These are phyloP conservation scores for Tolypocladium ophioglossoides DNA, from an alignment of 2,329 filamentous ascomycete species.

Conservation along the genomic window DNA sequence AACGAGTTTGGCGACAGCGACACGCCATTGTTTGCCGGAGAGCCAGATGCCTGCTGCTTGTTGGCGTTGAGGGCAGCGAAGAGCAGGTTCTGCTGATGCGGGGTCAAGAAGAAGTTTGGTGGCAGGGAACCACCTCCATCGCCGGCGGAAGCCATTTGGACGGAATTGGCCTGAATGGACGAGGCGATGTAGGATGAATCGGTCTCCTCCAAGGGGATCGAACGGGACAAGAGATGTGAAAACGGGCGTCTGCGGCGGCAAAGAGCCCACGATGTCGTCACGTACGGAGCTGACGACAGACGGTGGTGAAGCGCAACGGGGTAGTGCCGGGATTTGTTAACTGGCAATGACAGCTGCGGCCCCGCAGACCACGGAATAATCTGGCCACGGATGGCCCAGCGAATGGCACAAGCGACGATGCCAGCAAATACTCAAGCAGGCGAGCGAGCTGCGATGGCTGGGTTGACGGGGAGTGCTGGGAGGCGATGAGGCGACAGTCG, in stretches of 20 bases:
- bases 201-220: not conserved
- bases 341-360: not conserved
- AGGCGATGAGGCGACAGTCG: not conserved
- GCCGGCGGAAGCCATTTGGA: constrained; percentile 39
- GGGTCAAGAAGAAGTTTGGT: constrained; percentile 57
- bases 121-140: constrained; percentile 29
- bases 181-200: not conserved
- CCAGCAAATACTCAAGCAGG: not conserved
- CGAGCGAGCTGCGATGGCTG: not conserved
- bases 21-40: constrained; percentile 24
- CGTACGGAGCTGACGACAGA: not conserved
- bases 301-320: not conserved
- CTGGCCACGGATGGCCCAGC: not conserved
- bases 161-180: not conserved
- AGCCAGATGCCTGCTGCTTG: constrained; percentile 25
- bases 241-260: not conserved
- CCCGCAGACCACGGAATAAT: not conserved
- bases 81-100: constrained; percentile 66
- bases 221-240: not conserved
- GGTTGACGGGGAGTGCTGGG: not conserved
- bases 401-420: not conserved
- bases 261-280: not conserved
- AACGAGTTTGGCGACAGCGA: constrained; percentile 38
- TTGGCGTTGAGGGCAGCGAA: constrained; percentile 70
- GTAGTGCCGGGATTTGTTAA: not conserved